Percentiles rank a stretch among this genome's conserved stretches.
These are phyloP conservation scores for Cyclospora cayetanensis DNA, from an alignment of 169 alveolate genomes.

Conservation along the genomic window DNA sequence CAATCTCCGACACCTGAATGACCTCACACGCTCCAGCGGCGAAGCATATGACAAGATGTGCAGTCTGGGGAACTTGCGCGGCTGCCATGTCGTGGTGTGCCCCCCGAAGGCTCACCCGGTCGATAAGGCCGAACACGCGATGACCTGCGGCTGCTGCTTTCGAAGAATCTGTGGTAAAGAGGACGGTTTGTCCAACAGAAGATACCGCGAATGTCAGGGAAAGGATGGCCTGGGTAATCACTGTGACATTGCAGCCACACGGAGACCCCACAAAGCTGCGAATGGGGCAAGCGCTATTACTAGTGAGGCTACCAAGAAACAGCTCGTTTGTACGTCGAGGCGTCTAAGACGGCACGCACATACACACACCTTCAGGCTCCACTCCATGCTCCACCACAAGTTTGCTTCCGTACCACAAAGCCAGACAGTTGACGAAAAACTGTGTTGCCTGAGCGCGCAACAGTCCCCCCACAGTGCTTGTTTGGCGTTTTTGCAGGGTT, in stretches of 20 bases:
- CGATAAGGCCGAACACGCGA: conserved; percentile 63
- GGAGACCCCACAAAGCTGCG: background rate
- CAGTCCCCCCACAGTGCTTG: background rate
- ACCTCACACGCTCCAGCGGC: background rate
- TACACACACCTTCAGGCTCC: background rate
- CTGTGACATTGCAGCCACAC: background rate
- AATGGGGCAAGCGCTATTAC: no score
- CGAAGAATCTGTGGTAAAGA: conserved; percentile 42
- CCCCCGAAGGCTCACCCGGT: conserved; percentile 7
- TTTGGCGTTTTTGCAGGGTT: background rate
- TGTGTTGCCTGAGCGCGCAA: conserved; percentile 39
- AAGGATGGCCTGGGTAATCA: conserved; percentile 31
- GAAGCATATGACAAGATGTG: no score
- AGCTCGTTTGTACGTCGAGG: background rate
- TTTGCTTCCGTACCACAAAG: conserved; percentile 80
- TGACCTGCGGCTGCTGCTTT: conserved; percentile 38
- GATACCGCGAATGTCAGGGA: conserved; percentile 31
- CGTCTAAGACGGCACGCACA: background rate
- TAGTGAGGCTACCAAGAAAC: background rate
- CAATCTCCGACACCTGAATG: conserved; percentile 55
- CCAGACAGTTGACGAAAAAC: conserved; percentile 73
- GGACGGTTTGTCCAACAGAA: conserved; percentile 58
- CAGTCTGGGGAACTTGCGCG: no score
- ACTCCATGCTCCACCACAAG: conserved; percentile 52
- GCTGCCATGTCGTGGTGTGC: no score